Evolutionary conservation across 331 rosid genomes (phyloP), one percentile per base, ranked within the genome.

Genomic region (Stylosanthes scabra): DNA sequence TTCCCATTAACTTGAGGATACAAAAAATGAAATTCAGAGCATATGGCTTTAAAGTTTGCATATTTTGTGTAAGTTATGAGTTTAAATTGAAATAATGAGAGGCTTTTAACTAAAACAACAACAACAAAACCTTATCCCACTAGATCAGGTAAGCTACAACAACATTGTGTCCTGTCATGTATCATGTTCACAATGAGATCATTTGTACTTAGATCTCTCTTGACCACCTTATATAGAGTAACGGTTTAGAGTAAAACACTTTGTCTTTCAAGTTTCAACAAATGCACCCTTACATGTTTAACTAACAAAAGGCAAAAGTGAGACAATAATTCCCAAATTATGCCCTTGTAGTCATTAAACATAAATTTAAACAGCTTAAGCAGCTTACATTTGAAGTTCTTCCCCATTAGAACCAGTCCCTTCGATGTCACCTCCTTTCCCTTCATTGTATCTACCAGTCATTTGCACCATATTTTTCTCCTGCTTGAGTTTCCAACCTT

Each of bases 371-470:
- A 66, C 12, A 9, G 37, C 34, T 63, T 4, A 54, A 56, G 31
- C 20, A 45, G 59, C 92, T 88, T 70, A 92, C 99, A 92, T 90
- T 82, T 92, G 96, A 67, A 92, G 92, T 78, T 95, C 98, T 85
- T 95, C 99, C 81, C 97, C 99, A 79, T 92, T 95, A 42, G 99
- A 95, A 49, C 99, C 97, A 54, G 98, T 90, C 76, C 99, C 97
- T 87, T 95, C 99, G 71, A 86, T 87, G 74, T 92, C 97, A 55
- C 96, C 97, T 39, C 97, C 97, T 77, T 92, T 95, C 84, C 98
- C 97, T 50, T 95, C 99, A 39, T 79, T 3, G n/a, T 87, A 95
- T 72, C 92, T 87, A 79, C 88, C 85, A 70, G 92, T 83, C 81
- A 89, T 78, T 69, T 87, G 97, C 77, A 78, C 81, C 75, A 92